These are phyloP conservation scores for Paramyrothecium roridum DNA, from an alignment of 2,329 filamentous ascomycete species.

Conservation along the genomic window DNA sequence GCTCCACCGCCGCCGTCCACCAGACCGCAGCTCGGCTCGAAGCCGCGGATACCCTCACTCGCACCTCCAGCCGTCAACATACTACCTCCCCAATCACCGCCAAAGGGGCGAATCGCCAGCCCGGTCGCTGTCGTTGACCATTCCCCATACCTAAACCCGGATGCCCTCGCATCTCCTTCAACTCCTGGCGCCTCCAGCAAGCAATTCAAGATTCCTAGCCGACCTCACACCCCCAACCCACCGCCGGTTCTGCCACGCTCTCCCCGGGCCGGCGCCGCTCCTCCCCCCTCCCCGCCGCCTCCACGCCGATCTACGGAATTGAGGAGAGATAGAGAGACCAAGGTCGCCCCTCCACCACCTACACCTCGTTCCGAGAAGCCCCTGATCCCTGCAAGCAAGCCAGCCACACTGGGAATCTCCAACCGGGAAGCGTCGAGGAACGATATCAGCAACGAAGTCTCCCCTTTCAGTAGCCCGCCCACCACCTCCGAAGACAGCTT, in stretches of 20 bases:
- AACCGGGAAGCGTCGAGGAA: slow-evolving; percentile 8
- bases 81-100: slow-evolving; percentile 68
- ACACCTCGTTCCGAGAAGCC: slow-evolving; percentile 77
- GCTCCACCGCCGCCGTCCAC: slow-evolving; percentile 14
- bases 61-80: slow-evolving; percentile 64
- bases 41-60: slow-evolving; percentile 17
- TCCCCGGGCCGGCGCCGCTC: slow-evolving; percentile 42
- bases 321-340: slow-evolving; percentile 45
- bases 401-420: slow-evolving; percentile 9
- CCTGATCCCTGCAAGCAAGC: slow-evolving; percentile 25
- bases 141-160: slow-evolving; percentile 45
- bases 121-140: slow-evolving; percentile 33
- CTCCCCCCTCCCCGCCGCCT: slow-evolving; percentile 61
- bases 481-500: slow-evolving; percentile 59
- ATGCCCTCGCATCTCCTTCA: slow-evolving; percentile 35
- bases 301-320: slow-evolving; percentile 60
- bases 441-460: slow-evolving; percentile 43
- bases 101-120: slow-evolving; percentile 41
- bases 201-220: slow-evolving; percentile 52
- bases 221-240: slow-evolving; percentile 49
- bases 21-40: slow-evolving; percentile 17
- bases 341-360: slow-evolving; percentile 60
- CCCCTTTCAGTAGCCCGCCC: slow-evolving; percentile 85
- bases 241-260: slow-evolving; percentile 34
- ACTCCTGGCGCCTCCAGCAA: slow-evolving; percentile 40